phyloP scores from a whole-genome alignment of 495 filamentous ascomycete genomes.

The Friedmanniomyces endolithicus region DNA sequence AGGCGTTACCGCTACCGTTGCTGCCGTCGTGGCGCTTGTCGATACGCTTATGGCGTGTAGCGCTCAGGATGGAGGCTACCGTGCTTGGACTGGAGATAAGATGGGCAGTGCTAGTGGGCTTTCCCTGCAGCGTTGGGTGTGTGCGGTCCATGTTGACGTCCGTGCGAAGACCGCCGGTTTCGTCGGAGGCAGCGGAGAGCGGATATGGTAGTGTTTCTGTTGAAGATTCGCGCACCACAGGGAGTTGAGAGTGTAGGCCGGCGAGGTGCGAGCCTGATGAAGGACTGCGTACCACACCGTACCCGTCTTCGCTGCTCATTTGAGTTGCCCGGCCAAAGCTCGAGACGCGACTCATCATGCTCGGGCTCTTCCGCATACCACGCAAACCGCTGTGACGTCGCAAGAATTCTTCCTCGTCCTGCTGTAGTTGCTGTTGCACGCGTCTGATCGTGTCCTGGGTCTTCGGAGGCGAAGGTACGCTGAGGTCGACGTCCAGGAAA shows the following conservation, averaged over 20 bases:
- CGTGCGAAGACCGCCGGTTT: too few relatives aligned
- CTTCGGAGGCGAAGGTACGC: constrained; percentile 14
- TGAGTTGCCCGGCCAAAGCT: not conserved
- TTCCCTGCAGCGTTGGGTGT: not conserved
- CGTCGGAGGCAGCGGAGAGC: not conserved
- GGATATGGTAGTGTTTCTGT: constrained; percentile 2
- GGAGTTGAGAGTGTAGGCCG: not conserved
- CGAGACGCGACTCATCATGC: not conserved
- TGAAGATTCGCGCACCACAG: constrained; percentile 3
- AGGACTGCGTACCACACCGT: not conserved
- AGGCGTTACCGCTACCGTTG: not conserved
- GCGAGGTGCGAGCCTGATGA: not conserved
- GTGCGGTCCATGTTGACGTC: not conserved
- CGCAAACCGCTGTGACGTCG: not conserved
- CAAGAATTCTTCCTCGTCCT: not conserved
- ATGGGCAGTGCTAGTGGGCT: not conserved
- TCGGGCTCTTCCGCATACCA: not conserved
- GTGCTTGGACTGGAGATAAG: not conserved
- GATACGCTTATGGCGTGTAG: not conserved
- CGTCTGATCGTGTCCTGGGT: constrained; percentile 1
- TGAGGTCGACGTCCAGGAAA: constrained; percentile 7
- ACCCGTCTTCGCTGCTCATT: not conserved
- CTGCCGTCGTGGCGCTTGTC: too few relatives aligned
- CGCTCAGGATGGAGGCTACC: not conserved
- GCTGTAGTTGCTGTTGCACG: not conserved